Percentiles rank a stretch among this genome's conserved stretches.
These are phyloP conservation scores for Trametes gibbosa DNA, from an alignment of 768 basidiomycete genomes.

Conservation along the genomic window DNA sequence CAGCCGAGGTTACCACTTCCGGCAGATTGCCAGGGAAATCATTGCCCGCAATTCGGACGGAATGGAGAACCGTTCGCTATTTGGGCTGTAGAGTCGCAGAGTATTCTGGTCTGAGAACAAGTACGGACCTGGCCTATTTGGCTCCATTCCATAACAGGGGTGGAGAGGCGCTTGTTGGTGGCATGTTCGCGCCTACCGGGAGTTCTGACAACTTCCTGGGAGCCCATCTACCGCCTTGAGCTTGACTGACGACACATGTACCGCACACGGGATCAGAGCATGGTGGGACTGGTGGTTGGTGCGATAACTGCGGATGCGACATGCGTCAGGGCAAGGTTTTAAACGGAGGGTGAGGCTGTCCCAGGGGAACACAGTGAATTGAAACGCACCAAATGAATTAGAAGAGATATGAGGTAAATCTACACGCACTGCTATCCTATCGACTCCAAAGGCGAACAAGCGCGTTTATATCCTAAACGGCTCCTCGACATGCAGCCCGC, in stretches of 20 bases:
- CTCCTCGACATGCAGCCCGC: slow-evolving; percentile 78
- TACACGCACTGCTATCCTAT: slow-evolving; percentile 11
- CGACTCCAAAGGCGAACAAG: background rate
- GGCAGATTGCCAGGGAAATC: slow-evolving; percentile 5
- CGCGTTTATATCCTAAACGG: slow-evolving; percentile 49
- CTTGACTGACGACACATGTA: background rate
- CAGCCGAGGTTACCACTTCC: slow-evolving; percentile 14
- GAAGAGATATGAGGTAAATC: slow-evolving; percentile 12
- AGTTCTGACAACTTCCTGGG: background rate
- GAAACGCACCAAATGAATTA: slow-evolving; percentile 15
- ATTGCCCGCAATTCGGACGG: slow-evolving; percentile 2
- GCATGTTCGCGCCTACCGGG: background rate
- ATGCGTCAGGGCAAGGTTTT: background rate
- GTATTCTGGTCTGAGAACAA: slow-evolving; percentile 8
- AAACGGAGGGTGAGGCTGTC: slow-evolving; percentile 1
- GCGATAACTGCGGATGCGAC: slow-evolving; percentile 10
- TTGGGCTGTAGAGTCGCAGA: slow-evolving; percentile 1
- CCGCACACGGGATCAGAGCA: background rate
- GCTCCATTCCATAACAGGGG: slow-evolving; percentile 1
- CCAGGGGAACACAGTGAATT: background rate
- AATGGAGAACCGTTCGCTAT: slow-evolving; percentile 1
- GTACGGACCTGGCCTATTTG: slow-evolving; percentile 2
- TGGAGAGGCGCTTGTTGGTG: background rate
- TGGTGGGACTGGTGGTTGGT: background rate
- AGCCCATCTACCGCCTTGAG: background rate